Evolutionary conservation across 805 yeast species (phyloP).

Genomic region (Lipomyces chichibuensis): DNA sequence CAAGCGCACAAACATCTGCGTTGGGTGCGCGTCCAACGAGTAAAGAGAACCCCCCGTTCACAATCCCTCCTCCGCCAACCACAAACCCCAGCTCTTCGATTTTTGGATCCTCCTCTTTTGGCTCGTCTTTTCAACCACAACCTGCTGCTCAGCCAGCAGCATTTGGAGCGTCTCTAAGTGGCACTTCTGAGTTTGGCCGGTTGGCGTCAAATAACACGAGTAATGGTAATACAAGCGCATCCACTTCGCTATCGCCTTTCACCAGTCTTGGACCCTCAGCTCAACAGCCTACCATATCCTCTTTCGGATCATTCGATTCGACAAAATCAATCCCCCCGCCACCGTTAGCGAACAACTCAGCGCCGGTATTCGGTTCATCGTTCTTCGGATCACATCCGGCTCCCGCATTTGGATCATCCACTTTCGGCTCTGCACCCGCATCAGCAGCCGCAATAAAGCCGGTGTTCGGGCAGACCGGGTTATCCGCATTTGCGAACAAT

Average conservation of each 20-base stretch:
- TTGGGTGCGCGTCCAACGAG: slow-evolving; percentile 19
- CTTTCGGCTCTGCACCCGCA: slow-evolving; percentile 17
- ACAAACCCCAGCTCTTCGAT: background rate
- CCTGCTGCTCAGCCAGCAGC: slow-evolving; percentile 10
- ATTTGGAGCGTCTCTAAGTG: slow-evolving; percentile 6
- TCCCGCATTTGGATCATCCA: slow-evolving; percentile 19
- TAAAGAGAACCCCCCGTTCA: background rate
- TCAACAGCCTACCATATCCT: background rate
- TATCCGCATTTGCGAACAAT: slow-evolving; percentile 11
- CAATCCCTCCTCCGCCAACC: slow-evolving; percentile 16
- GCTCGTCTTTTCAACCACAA: background rate
- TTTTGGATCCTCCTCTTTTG: background rate
- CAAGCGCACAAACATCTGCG: slow-evolving; percentile 4
- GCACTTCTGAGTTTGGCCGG: slow-evolving; percentile 8
- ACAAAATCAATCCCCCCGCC: slow-evolving; percentile 2
- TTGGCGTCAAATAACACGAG: background rate
- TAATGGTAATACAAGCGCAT: background rate
- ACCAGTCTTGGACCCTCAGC: background rate
- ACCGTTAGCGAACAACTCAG: background rate
- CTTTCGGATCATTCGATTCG: slow-evolving; percentile 5
- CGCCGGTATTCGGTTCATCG: background rate
- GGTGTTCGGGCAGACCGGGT: slow-evolving; percentile 8
- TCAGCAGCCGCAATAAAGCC: background rate
- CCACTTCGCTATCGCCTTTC: background rate
- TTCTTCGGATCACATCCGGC: background rate